These are phyloP conservation scores for Fusarium bulbicola DNA, from an alignment of 2,329 filamentous ascomycete genomes.

Conservation along the genomic window DNA sequence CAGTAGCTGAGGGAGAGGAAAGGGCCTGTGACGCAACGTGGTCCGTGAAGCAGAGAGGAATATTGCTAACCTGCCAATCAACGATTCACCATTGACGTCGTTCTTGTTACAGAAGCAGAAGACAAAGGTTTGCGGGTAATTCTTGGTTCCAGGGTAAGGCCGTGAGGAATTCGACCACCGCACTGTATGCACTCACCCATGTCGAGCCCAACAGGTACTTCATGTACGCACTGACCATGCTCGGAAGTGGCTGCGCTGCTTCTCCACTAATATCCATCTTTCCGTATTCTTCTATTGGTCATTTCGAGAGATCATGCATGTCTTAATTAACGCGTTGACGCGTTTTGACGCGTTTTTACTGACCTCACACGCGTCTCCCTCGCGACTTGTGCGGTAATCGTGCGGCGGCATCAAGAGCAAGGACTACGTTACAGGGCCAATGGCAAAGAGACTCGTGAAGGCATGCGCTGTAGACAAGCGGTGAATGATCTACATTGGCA, in stretches of 20 bases:
- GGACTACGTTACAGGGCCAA: constrained; percentile 15
- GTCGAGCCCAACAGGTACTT: constrained; percentile 24
- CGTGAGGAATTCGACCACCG: neutral
- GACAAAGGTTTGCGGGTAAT: neutral
- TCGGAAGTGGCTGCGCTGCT: constrained; percentile 40
- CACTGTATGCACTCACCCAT: constrained; percentile 20
- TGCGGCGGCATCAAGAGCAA: constrained; percentile 15
- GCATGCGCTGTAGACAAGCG: constrained; percentile 17
- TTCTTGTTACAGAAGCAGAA: neutral
- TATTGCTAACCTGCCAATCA: neutral
- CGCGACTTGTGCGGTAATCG: constrained; percentile 21
- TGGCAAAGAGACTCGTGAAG: neutral
- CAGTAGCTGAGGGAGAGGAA: neutral
- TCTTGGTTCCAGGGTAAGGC: neutral
- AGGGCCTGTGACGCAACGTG: constrained; percentile 8
- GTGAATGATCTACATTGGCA: neutral
- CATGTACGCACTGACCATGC: constrained; percentile 34
- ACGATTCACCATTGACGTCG: neutral
- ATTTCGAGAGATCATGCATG: neutral
- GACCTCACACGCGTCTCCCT: constrained; percentile 23
- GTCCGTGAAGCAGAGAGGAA: neutral
- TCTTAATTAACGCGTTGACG: constrained; percentile 30
- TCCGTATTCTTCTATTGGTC: constrained; percentile 28
- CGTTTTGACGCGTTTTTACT: constrained; percentile 15
- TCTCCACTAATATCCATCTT: constrained; percentile 17